Evolutionary conservation across 352 stramenopile genomes (phyloP).

Genomic region (Globisporangium ultimum): DNA sequence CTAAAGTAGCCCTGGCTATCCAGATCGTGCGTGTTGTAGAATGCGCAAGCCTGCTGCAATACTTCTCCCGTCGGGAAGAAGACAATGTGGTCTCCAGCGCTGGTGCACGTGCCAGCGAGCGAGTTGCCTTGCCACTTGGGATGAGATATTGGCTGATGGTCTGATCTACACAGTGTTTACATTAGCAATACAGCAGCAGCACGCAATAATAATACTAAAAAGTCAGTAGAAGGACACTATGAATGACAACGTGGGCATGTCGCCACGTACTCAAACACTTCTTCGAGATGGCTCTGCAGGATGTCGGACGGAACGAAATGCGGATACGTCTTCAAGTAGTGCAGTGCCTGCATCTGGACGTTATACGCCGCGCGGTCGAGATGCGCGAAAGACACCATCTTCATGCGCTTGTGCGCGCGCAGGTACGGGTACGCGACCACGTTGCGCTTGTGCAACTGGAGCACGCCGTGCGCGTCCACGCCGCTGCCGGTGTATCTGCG

Average conservation of each 20-base stretch:
- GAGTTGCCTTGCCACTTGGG: conserved; percentile 69
- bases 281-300: conserved; percentile 26
- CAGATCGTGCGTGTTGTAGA: conserved; percentile 23
- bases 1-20: conserved; percentile 18
- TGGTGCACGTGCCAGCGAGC: conserved; percentile 33
- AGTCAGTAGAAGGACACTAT: background rate
- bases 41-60: conserved; percentile 58
- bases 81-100: conserved; percentile 39
- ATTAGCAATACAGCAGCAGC: background rate
- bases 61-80: conserved; percentile 69
- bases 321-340: conserved; percentile 35
- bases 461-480: conserved; percentile 44
- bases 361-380: background rate
- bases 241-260: background rate
- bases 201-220: background rate
- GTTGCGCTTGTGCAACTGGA: conserved; percentile 59
- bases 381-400: conserved; percentile 14
- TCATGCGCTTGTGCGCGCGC: conserved; percentile 38
- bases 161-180: conserved; percentile 10
- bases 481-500: conserved; percentile 28
- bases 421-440: conserved; percentile 45
- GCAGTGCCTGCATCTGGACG: conserved; percentile 13
- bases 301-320: conserved; percentile 52
- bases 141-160: conserved; percentile 23
- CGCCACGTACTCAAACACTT: conserved; percentile 30